phyloP scores from a whole-genome alignment of 2,329 filamentous ascomycete species.

The Sarocladium kiliense region DNA sequence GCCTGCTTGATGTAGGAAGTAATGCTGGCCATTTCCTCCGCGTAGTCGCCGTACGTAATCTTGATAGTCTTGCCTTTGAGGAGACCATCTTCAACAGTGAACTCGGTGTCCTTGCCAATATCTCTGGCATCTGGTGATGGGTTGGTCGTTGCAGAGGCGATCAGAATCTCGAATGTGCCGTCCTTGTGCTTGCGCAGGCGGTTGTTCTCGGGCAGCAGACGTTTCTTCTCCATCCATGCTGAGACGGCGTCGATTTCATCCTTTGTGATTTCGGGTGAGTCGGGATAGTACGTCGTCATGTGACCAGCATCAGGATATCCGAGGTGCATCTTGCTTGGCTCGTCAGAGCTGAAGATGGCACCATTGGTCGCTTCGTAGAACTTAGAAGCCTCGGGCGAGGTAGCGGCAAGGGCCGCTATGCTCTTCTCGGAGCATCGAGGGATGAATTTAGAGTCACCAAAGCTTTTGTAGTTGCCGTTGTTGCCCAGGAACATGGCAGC shows the following conservation, averaged over 20 bases:
- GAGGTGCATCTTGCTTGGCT: constrained; percentile 64
- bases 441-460: constrained; percentile 80
- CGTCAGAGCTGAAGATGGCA: constrained; percentile 64
- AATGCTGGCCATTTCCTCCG: constrained; percentile 65
- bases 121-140: constrained; percentile 62
- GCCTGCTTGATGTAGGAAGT: constrained; percentile 64
- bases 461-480: constrained; percentile 80
- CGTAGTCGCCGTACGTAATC: constrained; percentile 70
- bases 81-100: constrained; percentile 52
- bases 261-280: constrained; percentile 69
- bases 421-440: constrained; percentile 62
- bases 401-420: constrained; percentile 59
- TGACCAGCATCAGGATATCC: constrained; percentile 72
- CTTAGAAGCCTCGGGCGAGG: constrained; percentile 54
- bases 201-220: constrained; percentile 71
- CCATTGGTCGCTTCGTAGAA: constrained; percentile 65
- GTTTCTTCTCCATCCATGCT: constrained; percentile 67
- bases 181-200: constrained; percentile 62
- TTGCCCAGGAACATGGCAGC: constrained; percentile 75
- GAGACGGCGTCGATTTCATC: constrained; percentile 68
- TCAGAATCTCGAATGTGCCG: constrained; percentile 66
- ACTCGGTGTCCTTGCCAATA: constrained; percentile 60
- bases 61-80: constrained; percentile 64
- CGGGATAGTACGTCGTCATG: constrained; percentile 77
- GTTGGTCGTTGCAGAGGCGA: constrained; percentile 60